Percentiles rank a stretch among this genome's conserved stretches.
Evolutionary conservation across 1,284 basidiomycete species (phyloP).

Genomic region (Agroathelia rolfsii): DNA sequence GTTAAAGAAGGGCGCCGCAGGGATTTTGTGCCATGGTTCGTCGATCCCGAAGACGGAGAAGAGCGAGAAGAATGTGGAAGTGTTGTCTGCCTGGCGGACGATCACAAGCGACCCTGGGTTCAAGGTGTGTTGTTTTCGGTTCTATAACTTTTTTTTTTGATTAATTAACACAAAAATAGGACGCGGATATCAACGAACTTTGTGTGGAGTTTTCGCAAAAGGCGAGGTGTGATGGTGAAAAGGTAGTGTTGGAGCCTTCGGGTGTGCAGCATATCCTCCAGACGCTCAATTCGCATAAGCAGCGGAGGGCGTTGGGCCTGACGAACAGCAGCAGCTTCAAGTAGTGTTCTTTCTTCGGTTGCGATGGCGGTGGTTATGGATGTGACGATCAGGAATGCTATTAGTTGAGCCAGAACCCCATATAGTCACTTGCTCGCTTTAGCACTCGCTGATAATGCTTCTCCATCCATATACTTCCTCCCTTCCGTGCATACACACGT

Average conservation of each 20-base stretch:
- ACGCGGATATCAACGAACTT: slow-evolving; percentile 64
- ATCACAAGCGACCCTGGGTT: slow-evolving; percentile 65
- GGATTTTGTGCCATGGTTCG: slow-evolving; percentile 52
- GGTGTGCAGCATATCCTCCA: slow-evolving; percentile 58
- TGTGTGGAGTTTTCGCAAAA: slow-evolving; percentile 70
- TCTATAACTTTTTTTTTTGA: neutral
- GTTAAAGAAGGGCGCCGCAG: slow-evolving; percentile 18
- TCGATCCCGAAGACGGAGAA: slow-evolving; percentile 56
- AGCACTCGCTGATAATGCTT: too few relatives aligned
- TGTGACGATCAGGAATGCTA: too few relatives aligned
- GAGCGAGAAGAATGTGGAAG: slow-evolving; percentile 65
- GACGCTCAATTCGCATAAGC: too few relatives aligned
- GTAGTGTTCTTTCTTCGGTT: too few relatives aligned
- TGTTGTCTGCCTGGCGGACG: slow-evolving; percentile 64
- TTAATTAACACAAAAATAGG: slow-evolving; percentile 27
- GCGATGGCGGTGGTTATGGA: too few relatives aligned
- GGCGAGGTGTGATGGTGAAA: slow-evolving; percentile 71
- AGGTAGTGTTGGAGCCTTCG: slow-evolving; percentile 66
- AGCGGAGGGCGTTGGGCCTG: too few relatives aligned
- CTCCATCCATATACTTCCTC: too few relatives aligned
- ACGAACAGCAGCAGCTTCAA: too few relatives aligned
- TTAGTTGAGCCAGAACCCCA: too few relatives aligned
- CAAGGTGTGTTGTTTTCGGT: slow-evolving; percentile 38
- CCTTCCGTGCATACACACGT: too few relatives aligned
- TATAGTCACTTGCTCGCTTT: too few relatives aligned